These are phyloP conservation scores for Zhuliangozyma blackwelliae DNA, from an alignment of 1,139 yeast genomes.

Conservation along the genomic window DNA sequence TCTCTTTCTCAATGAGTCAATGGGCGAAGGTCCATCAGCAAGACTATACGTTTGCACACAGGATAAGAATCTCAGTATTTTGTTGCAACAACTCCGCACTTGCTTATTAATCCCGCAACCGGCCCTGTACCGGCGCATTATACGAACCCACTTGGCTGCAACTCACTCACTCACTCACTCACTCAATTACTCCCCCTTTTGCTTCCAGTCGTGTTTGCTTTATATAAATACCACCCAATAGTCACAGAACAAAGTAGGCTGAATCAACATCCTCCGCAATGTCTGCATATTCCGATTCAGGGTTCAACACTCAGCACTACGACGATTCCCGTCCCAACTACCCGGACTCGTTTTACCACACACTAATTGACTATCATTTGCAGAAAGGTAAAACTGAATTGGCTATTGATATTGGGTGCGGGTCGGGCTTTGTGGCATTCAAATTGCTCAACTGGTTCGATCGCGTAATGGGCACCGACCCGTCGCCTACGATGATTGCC, in stretches of 20 bases:
- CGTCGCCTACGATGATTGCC: constrained; percentile 60
- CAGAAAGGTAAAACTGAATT: constrained; percentile 15
- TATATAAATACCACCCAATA: too few species aligned
- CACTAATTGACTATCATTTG: constrained; percentile 26
- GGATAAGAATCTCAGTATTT: too few species aligned
- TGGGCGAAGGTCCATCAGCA: too few species aligned
- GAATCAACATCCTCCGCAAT: too few species aligned
- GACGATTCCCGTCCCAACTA: constrained; percentile 38
- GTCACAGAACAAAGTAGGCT: too few species aligned
- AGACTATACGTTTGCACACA: too few species aligned
- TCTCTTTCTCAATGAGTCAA: too few species aligned
- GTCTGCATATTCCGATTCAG: constrained; percentile 36
- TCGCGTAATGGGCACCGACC: constrained; percentile 63
- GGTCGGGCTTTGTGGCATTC: constrained; percentile 76
- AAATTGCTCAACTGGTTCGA: constrained; percentile 44
- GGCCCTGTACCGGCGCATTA: constrained; percentile 1
- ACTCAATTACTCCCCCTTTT: too few species aligned
- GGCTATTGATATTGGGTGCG: constrained; percentile 75
- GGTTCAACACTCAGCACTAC: constrained; percentile 34
- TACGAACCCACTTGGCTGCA: background rate
- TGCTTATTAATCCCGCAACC: background rate
- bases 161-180: background rate
- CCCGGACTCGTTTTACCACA: constrained; percentile 29
- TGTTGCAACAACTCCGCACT: too few species aligned
- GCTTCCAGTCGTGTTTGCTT: too few species aligned